Evolutionary conservation across 2,329 filamentous ascomycete genomes (phyloP), one percentile per base, ranked within the genome.

Genomic region (Aspergillus eucalypticola): DNA sequence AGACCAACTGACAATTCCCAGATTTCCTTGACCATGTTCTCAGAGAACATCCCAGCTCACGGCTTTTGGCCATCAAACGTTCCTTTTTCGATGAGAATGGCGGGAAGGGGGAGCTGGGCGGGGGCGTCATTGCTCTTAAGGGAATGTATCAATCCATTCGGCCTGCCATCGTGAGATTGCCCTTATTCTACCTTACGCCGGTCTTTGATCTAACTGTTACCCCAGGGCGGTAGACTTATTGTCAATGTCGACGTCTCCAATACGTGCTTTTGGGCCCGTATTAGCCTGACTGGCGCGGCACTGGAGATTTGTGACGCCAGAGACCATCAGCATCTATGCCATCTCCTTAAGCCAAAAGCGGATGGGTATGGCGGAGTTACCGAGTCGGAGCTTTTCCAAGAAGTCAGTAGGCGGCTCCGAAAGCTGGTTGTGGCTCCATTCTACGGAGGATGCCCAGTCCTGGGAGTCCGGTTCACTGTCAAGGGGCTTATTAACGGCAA

Each of bases 221-320:
- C 61, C n/a, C 71, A 83, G 70, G 82, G 85, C 32, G 83, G 85
- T 25, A 86, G 86, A 8, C 82, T 98, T 5, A 86, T 90, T 0
- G 80, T 99, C 72, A 98, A 97, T 67, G 87, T 96, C 10, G 94
- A 99, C 69, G 90, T 96, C 29, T 89, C 93, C 59, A 96, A 98
- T 71, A 90, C 91, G 0, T 90, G 90, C 11, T 99, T 99, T 78
- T 98, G 91, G 89, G 83, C 80, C 35, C 74, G 73, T 10, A 75
- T 66, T n/a, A 69, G 70, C 8, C 66, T 80, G 13, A 66, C 75
- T 23, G 71, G 71, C 15, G 69, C 73, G 8, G 74, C 77, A 17
- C 68, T 75, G 56, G 70, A 71, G 8, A 64, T 77, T 10, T 66
- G 74, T 3, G 69, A 72, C 15, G 62, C 67, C 25, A 65, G 68